Percentiles rank a stretch among this genome's conserved stretches.
These are phyloP conservation scores for Begonia masoniana DNA, from an alignment of 306 rosid species.

Conservation along the genomic window DNA sequence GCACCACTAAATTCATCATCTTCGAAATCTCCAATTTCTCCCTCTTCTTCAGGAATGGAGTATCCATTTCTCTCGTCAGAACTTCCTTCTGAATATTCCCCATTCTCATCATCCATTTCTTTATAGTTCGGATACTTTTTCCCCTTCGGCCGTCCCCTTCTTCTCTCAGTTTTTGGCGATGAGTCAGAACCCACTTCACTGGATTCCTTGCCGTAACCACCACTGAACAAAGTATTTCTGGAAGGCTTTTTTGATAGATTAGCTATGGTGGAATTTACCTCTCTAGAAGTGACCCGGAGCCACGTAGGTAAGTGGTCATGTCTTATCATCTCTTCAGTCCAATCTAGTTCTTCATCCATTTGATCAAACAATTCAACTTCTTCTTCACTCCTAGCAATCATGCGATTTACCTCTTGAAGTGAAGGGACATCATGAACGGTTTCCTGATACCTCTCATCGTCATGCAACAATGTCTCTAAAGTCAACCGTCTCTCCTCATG, in stretches of 20 bases:
- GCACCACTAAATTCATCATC: conserved; percentile 72
- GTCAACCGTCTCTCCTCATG: conserved; percentile 97
- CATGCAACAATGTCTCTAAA: conserved; percentile 86
- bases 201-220: conserved; percentile 39
- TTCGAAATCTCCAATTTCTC: conserved; percentile 71
- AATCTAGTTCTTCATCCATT: conserved; percentile 94
- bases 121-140: conserved; percentile 59
- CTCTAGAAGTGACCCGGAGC: conserved; percentile 76
- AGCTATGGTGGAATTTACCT: conserved; percentile 65
- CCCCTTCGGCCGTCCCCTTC: conserved; percentile 78
- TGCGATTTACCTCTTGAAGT: conserved; percentile 88
- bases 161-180: conserved; percentile 53
- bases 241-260: conserved; percentile 64
- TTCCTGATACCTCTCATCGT: conserved; percentile 94
- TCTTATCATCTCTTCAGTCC: conserved; percentile 77
- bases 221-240: conserved; percentile 45
- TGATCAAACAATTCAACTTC: conserved; percentile 87
- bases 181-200: conserved; percentile 63
- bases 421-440: conserved; percentile 93
- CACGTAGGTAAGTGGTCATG: conserved; percentile 83
- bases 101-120: conserved; percentile 81
- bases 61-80: conserved; percentile 72
- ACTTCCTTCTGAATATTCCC: conserved; percentile 77
- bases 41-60: conserved; percentile 83
- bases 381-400: conserved; percentile 89